Evolutionary conservation across 2,329 filamentous ascomycete genomes (phyloP), one percentile per base, ranked within the genome.

Genomic region (Pseudocercospora pini-densiflorae): DNA sequence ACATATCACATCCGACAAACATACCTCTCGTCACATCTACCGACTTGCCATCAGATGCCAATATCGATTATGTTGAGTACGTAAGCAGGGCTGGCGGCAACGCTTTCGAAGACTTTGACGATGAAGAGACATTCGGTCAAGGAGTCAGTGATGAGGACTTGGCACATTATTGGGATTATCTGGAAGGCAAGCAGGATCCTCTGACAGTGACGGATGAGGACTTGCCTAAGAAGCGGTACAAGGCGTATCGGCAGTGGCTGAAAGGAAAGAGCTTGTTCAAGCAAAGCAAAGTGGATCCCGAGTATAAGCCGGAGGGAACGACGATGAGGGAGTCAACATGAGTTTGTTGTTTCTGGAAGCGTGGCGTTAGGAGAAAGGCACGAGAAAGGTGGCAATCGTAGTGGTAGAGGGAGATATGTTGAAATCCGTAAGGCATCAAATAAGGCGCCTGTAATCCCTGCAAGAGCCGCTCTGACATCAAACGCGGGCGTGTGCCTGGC

Each of bases 191-290:
- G 4, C 91, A 95, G 67, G 92, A 97, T 73, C 92, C 93, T 19
- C 81, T 99, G 61, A 96, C 92, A 2, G 94, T 98, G 14, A 90
- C 89, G 1, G 90, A 94, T 53, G 94, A 96, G 75, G 95, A 98
- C 78, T 86, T 89, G 54, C 86, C 87, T 47, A 98, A 97, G 86
- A 97, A 98, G 85, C 85, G 95, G 72, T 99, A 99, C 79, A 98
- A 97, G 81, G 92, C 94, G 9, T 99, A 99, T 80, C 84, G 90
- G 74, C 96, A 97, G 80, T 99, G 95, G 94, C 83, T 99, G 76
- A 87, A 89, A 68, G 94, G 94, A 19, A 98, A 97, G 83, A 97
- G 93, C 74, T 86, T 98, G 74, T 98, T 98, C 79, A 98, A 98
- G 81, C 94, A 97, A 84, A 84, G 82, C 68, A 85, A 84, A 72